These are phyloP conservation scores for Fraxinus platypoda DNA, from an alignment of 305 asterid species.

Conservation along the genomic window DNA sequence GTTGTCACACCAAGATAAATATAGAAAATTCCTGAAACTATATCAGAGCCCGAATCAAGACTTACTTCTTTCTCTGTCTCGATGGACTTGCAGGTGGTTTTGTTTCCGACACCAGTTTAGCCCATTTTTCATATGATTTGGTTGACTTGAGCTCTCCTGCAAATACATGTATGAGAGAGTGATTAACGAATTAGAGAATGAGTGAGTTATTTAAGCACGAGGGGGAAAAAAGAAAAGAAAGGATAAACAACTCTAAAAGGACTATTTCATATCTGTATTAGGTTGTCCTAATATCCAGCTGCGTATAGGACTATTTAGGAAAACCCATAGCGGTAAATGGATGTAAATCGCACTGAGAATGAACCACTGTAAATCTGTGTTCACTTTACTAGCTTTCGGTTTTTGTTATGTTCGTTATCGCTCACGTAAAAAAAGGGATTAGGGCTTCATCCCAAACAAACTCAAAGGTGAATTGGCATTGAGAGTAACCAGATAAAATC, in stretches of 20 bases:
- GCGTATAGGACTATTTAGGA: neutral
- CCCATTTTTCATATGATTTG: slow-evolving; percentile 73
- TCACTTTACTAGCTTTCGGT: neutral
- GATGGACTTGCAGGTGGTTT: slow-evolving; percentile 81
- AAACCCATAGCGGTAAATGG: neutral
- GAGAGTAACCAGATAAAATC: neutral
- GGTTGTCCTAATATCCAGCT: neutral
- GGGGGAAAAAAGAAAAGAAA: neutral
- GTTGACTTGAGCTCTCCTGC: slow-evolving; percentile 65
- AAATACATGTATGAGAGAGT: slow-evolving; percentile 6
- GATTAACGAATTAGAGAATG: neutral
- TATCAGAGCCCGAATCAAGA: slow-evolving; percentile 7
- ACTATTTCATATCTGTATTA: neutral
- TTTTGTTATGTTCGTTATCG: neutral
- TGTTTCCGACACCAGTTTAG: slow-evolving; percentile 62
- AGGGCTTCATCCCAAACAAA: neutral
- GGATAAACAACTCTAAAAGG: neutral
- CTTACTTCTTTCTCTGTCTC: slow-evolving; percentile 59
- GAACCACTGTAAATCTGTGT: neutral
- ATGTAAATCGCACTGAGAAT: neutral
- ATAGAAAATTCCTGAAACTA: neutral
- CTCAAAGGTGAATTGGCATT: neutral
- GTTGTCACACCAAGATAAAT: neutral
- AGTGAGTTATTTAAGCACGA: neutral
- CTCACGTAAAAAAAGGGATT: neutral